Evolutionary conservation across 768 basidiomycete species (phyloP), one percentile per base, ranked within the genome.

Genomic region (Trametes cinnabarina): DNA sequence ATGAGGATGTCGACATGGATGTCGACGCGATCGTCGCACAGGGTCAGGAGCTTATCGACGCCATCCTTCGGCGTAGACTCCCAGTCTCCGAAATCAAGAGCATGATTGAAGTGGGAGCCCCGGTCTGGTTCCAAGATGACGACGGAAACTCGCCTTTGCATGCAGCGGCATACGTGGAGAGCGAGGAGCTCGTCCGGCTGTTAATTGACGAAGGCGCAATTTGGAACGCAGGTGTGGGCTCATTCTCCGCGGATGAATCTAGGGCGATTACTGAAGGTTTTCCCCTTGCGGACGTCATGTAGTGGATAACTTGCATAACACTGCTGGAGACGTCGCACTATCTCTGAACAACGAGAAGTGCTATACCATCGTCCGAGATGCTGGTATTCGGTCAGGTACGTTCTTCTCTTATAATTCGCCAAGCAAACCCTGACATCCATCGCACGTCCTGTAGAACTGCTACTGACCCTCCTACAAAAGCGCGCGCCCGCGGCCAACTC

Each of bases 51-150:
- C 77, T 92, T 58, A 82, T 90, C 59, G 59, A 77, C 34, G 75
- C 79, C 20, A 85, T 92, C 58, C 73, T 91, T 14, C 75, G 76
- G 42, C 68, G 75, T 51, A 69, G 81, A 23, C 73, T 32, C 30
- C 12, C 82, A 10, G 43, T 71, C 44, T 74, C 77, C 17, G 71
- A 69, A 15, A 74, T 90, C 51, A 75, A 77, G 60, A 68, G 68
- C 14, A 69, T 86, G 32, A 76, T 91, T 61, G 78, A 83, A 10
- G 77, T 76, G 5, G 91, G 86, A 17, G 88, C 92, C 7, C 92
- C 92, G 1, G 72, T 91, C 47, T 98, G 96, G 95, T 94, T 88
- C 68, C 93, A 97, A 72, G 89, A 88, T 68, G 82, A 83, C 47
- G 77, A 77, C 8, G 94, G 94, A 0, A 86, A 85, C 61, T 93